Evolutionary conservation across 805 yeast genomes (phyloP), one percentile per base, ranked within the genome.

Genomic region (Kazachstania africana): DNA sequence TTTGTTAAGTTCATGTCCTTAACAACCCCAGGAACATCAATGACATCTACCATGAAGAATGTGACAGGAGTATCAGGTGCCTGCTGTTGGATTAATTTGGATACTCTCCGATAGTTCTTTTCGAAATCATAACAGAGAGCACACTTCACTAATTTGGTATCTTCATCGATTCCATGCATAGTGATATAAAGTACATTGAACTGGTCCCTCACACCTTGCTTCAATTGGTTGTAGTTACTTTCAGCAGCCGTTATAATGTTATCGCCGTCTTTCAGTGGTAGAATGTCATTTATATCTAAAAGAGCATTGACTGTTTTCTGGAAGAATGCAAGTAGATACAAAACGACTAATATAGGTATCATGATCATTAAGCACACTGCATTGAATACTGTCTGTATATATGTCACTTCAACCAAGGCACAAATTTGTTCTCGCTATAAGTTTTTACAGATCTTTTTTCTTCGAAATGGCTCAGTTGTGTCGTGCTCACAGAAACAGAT

Each of bases 131-230:
- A 36, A 45, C 88, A 78, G 18, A 62, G 42, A 0, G 36, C 53
- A 35, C 59, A 54, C 14, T 12, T 16, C 4, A 19, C 22, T 6
- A 26, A 38, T 15, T 33, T 21, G 42, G 84, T 78, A 1, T 56
- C 59, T 33, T 65, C 63, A 15, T 57, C 45, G 5, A 40, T 40
- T 4, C 55, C 57, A 0, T 65, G 45, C 3, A 81, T 65, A 0
- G 84, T 75, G 25, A 75, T 56, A n/a, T 67, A 50, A 1, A 74
- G 33, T 2, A 77, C 53, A 6, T 72, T 53, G 41, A 53, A 70
- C 49, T 73, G 69, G 28, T 68, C 74, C 31, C 73, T 57, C 3
- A 65, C 56, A 1, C 77, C 80, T 2, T 53, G 42, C 20, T 70
- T 50, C 2, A 68, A 26, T 3, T 44, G 32, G 6, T 47, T 44